Conservation (phyloP, 2,329 filamentous ascomycete genomes). For the Trichoderma sp. region DNA sequence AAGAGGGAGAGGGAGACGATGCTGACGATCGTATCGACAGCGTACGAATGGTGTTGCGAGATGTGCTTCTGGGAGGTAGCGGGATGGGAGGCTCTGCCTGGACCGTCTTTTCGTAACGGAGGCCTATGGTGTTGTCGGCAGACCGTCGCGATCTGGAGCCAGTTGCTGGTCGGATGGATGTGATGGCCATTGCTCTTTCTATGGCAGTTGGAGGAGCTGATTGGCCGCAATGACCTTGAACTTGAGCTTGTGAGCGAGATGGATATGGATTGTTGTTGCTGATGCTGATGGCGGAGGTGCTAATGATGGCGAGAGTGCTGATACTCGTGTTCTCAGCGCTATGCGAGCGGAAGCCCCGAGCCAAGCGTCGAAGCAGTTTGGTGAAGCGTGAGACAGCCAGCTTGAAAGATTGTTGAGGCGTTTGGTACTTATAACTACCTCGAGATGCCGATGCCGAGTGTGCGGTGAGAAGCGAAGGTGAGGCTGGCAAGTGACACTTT, state of each 20-base stretch:
- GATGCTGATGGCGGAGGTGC: background rate
- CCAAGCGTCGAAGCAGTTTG: constrained; percentile 6
- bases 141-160: constrained; percentile 38
- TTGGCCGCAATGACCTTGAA: background rate
- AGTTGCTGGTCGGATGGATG: constrained; percentile 46
- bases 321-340: background rate
- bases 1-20: constrained; percentile 21
- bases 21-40: constrained; percentile 25
- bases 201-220: background rate
- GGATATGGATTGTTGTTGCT: background rate
- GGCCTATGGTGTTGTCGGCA: constrained; percentile 51
- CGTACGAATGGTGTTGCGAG: constrained; percentile 32
- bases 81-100: constrained; percentile 60
- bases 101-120: constrained; percentile 63
- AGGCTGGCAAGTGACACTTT: background rate
- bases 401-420: background rate
- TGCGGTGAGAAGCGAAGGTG: background rate
- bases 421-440: background rate
- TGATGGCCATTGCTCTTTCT: constrained; percentile 27
- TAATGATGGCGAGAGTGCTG: background rate
- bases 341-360: constrained; percentile 8
- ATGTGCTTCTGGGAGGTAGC: constrained; percentile 47
- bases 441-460: too few relatives aligned
- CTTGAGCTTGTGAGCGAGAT: background rate
- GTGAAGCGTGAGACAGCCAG: constrained; percentile 5